phyloP scores from a whole-genome alignment of 176 grass and related monocot species.

The Lolium rigidum region DNA sequence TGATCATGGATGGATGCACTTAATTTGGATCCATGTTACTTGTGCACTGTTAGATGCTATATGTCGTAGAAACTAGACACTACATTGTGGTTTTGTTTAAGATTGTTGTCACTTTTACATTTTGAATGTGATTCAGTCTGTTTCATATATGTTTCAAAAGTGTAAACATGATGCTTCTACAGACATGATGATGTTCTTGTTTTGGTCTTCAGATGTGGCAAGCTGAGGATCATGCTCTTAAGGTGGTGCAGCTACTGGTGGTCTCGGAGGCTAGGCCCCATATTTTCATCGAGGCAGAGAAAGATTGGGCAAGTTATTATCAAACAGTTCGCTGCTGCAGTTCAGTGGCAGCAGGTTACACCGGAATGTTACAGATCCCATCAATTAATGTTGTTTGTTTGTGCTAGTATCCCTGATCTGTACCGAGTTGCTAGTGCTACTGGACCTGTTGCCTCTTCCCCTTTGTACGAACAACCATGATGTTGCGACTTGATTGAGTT shows the following conservation, averaged over 20 bases:
- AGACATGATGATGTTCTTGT: slow-evolving; percentile 47
- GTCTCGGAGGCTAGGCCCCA: background rate
- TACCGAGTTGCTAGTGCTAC: background rate
- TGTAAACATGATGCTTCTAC: slow-evolving; percentile 33
- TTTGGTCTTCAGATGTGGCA: slow-evolving; percentile 58
- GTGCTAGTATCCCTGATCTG: background rate
- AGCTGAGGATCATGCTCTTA: slow-evolving; percentile 36
- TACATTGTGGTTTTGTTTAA: slow-evolving; percentile 35
- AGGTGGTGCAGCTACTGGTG: slow-evolving; percentile 29
- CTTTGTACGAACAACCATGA: background rate
- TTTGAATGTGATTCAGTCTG: slow-evolving; percentile 22
- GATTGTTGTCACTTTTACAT: slow-evolving; percentile 1
- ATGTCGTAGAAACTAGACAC: background rate
- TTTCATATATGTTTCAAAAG: slow-evolving; percentile 30
- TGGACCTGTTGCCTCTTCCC: background rate
- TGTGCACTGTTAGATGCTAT: slow-evolving; percentile 21
- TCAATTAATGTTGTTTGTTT: background rate
- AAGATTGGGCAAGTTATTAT: background rate
- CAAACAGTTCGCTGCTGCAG: background rate
- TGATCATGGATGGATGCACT: slow-evolving; percentile 27
- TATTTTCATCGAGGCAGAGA: background rate
- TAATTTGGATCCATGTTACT: slow-evolving; percentile 33
- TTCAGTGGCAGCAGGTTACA: background rate
- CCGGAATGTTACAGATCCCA: background rate
- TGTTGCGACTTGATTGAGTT: background rate